Base-by-base conservation (phyloP, 2,329 filamentous ascomycete species). In the Colletotrichum simmondsii region DNA sequence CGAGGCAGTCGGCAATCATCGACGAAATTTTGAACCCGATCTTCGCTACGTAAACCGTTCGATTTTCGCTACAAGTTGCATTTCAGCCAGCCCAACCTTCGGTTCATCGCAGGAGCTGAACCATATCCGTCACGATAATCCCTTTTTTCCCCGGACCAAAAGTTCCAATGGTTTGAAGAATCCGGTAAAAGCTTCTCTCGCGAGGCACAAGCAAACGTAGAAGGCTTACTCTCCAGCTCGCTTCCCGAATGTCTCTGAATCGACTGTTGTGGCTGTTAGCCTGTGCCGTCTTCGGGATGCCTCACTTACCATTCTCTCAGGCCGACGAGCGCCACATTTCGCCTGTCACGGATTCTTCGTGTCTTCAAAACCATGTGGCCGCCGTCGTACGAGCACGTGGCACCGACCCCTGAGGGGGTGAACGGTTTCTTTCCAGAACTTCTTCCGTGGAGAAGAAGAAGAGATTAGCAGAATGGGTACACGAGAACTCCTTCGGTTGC, bases 131-230 rank as follows among this genome's bases (percentile, higher is more conserved):
- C 42, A 11, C 42, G 42, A 49, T 22, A 22, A 49, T n/a, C 24
- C 3, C 4, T 19, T 42, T 10, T 2, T 49, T 1, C 4, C 2
- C 8, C 42, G 8, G 19, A n/a, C 8, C 42, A 49, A n/a, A 49
- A 14, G 8, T 14, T 49, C 19, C 37, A 22, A 4, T 6, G 16
- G 14, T 14, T 19, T 0, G 16, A 49, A 11, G 5, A 35, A 11
- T 26, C 52, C 28, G 60, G 42, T 16, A 63, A 63, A 35, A 63
- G 60, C 46, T 63, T 63, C 28, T 63, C 28, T 35, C 7, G n/a
- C 12, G 28, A 12, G 16, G 6, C 8, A 35, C 28, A 32, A 26
- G 24, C 46, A 35, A 49, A 26, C 12, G 7, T n/a, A 53, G n/a
- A 53, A 35, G 28, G 12, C 7, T 63, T 26, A 11, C 3, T 8